Evolutionary conservation across 441 rosid species (phyloP).

Genomic region (Cnidoscolus chayamansa): DNA sequence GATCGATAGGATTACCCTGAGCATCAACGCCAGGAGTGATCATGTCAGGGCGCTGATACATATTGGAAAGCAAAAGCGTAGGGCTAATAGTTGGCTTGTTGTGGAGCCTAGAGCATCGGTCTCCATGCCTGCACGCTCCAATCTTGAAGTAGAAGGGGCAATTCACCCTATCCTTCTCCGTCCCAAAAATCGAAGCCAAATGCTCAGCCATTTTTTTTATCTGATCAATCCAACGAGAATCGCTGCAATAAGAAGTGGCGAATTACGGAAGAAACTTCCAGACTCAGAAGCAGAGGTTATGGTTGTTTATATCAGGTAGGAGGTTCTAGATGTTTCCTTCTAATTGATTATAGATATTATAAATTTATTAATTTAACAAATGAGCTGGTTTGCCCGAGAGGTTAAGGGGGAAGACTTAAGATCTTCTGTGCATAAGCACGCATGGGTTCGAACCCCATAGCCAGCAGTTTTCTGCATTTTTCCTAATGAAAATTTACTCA

Average conservation of each 20-base stretch:
- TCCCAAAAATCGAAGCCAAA: constrained; percentile 47
- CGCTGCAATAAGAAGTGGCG: background rate
- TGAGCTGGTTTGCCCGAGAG: constrained; percentile 79
- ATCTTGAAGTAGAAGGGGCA: constrained; percentile 52
- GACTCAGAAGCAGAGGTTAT: too few relatives aligned
- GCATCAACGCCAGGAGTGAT: constrained; percentile 48
- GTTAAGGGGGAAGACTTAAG: constrained; percentile 98
- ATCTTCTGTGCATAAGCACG: constrained; percentile 93
- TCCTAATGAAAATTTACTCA: too few relatives aligned
- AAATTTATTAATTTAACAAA: too few relatives aligned
- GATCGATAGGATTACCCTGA: constrained; percentile 37
- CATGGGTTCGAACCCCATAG: constrained; percentile 99
- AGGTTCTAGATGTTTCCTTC: too few relatives aligned
- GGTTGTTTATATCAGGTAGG: too few relatives aligned
- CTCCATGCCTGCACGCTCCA: constrained; percentile 51
- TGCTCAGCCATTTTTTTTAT: constrained; percentile 40
- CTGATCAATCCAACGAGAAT: background rate
- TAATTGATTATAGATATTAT: too few relatives aligned
- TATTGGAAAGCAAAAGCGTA: constrained; percentile 46
- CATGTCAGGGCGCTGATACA: constrained; percentile 55
- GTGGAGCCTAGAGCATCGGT: constrained; percentile 49
- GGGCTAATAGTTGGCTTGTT: constrained; percentile 48
- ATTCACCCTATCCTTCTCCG: constrained; percentile 51
- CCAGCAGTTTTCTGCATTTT: constrained; percentile 19
- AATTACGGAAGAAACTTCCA: too few relatives aligned